Conservation (phyloP, 805 yeast genomes). For the Maudiozyma pseudohumilis region DNA sequence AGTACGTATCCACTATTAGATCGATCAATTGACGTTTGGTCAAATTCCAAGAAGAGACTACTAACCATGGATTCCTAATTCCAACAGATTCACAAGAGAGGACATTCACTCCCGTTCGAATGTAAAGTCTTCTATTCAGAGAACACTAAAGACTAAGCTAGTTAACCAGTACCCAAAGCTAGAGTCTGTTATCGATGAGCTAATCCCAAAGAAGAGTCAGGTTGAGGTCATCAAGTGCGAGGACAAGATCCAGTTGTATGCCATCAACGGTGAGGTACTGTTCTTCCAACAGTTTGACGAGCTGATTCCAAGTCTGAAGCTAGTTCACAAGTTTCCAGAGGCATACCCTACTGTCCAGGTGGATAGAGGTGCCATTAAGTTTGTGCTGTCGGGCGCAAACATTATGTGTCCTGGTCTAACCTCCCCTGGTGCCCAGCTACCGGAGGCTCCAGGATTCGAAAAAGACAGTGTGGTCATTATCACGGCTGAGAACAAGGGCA, state of each 20-base stretch:
- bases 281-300: conserved; percentile 75
- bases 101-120: conserved; percentile 87
- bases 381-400: conserved; percentile 90
- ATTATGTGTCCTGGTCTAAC: conserved; percentile 96
- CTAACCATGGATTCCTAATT: too few relatives aligned
- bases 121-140: conserved; percentile 87
- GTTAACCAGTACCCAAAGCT: conserved; percentile 64
- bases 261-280: conserved; percentile 62
- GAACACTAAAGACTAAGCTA: conserved; percentile 70
- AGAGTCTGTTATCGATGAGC: conserved; percentile 66
- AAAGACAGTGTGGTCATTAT: conserved; percentile 68
- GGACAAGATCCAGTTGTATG: conserved; percentile 72
- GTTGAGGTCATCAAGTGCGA: conserved; percentile 77
- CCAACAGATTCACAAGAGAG: conserved; percentile 59
- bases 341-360: conserved; percentile 82
- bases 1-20: too few relatives aligned
- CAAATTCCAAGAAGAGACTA: too few relatives aligned
- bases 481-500: conserved; percentile 87
- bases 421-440: conserved; percentile 72
- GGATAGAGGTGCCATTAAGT: conserved; percentile 93
- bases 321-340: conserved; percentile 74
- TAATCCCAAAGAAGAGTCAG: conserved; percentile 84
- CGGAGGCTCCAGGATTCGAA: conserved; percentile 50
- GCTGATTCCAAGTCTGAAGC: conserved; percentile 61
- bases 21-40: too few relatives aligned